A percentile compares a stretch with the other conserved stretches of the same genome.
Conservation (phyloP, 2,329 filamentous ascomycete genomes). For the Fusarium nygamai region DNA sequence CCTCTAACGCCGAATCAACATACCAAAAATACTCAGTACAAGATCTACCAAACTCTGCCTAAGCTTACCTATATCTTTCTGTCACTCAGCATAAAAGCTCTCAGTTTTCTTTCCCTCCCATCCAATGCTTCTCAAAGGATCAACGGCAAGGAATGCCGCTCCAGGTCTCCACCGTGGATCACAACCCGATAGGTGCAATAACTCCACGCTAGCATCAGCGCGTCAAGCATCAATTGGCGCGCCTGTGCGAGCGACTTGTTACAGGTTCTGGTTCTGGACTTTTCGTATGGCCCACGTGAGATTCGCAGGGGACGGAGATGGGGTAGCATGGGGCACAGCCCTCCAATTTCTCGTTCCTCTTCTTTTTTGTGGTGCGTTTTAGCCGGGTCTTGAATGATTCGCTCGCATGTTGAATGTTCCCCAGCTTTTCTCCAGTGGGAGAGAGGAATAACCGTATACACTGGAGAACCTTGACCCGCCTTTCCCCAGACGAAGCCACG, state of each 20-base stretch:
- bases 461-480: neutral
- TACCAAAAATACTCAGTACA: rapidly evolving
- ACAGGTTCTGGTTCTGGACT: constrained; percentile 1
- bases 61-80: rapidly evolving
- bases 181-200: constrained; percentile 24
- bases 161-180: neutral
- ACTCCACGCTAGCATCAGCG: neutral
- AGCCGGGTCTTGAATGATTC: constrained; percentile 8
- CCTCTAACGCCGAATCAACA: rapidly evolving
- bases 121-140: constrained; percentile 14
- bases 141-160: constrained; percentile 22
- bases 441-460: constrained; percentile 21
- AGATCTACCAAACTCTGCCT: rapidly evolving
- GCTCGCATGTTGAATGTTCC: constrained; percentile 5
- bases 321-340: neutral
- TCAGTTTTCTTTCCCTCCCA: too few relatives aligned
- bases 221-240: constrained; percentile 7
- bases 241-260: constrained; percentile 4
- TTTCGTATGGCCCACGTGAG: constrained; percentile 8
- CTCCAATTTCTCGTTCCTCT: constrained; percentile 2
- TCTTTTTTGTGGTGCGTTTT: neutral
- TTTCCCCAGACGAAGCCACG: rapidly evolving
- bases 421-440: constrained; percentile 20
- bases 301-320: neutral
- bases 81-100: rapidly evolving